Percentiles rank a stretch among this genome's conserved stretches.
Conservation (phyloP, 352 stramenopile species). For the Globisporangium polare region DNA sequence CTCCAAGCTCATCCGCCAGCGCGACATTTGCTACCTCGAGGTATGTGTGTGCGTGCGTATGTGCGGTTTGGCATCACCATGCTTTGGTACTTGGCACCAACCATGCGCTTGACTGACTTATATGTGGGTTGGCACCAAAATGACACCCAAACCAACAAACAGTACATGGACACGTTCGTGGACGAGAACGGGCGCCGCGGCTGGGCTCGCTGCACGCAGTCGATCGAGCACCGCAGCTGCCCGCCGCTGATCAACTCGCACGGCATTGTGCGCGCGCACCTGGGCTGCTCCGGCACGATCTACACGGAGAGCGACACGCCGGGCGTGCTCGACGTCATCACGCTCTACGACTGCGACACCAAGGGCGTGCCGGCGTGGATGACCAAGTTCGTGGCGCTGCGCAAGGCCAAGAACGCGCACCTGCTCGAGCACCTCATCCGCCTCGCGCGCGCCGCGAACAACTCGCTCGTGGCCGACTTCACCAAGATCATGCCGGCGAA, state of each 20-base stretch:
- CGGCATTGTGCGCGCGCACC: conserved; percentile 46
- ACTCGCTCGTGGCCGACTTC: conserved; percentile 36
- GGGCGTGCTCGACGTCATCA: conserved; percentile 46
- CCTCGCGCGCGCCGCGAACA: conserved; percentile 45
- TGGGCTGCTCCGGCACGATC: conserved; percentile 56
- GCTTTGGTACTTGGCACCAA: not conserved
- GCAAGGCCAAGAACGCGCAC: conserved; percentile 57
- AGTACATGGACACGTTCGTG: conserved; percentile 63
- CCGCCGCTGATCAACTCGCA: conserved; percentile 46
- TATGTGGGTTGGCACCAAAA: too few species aligned
- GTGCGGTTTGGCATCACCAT: not conserved
- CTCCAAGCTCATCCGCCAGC: conserved; percentile 51
- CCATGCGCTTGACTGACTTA: not conserved
- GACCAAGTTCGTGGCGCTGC: conserved; percentile 51
- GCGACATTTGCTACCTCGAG: conserved; percentile 62
- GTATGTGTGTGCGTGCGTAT: not conserved
- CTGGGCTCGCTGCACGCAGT: conserved; percentile 61
- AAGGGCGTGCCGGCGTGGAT: conserved; percentile 58
- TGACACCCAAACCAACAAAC: not conserved
- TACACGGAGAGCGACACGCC: conserved; percentile 57
- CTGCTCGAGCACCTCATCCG: conserved; percentile 63
- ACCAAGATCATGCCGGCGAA: conserved; percentile 25
- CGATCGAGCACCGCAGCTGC: conserved; percentile 60
- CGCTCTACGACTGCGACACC: conserved; percentile 60
- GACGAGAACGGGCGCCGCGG: conserved; percentile 47